A percentile compares a stretch with the other conserved stretches of the same genome.
Conservation (phyloP, 2,329 filamentous ascomycete species). For the Dothistroma pini region DNA sequence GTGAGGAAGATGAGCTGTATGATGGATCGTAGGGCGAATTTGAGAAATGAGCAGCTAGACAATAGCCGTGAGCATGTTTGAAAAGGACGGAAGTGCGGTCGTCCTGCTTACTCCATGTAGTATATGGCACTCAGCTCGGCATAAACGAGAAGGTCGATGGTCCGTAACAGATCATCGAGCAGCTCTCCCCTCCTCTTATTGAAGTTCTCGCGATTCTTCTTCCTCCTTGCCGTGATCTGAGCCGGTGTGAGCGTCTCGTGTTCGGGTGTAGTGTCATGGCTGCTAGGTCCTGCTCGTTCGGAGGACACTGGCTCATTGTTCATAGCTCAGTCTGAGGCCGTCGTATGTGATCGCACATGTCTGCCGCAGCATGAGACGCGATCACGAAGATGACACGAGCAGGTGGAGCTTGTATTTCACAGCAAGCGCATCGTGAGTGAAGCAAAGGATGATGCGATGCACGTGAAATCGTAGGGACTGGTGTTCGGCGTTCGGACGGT, state of each 20-base stretch:
- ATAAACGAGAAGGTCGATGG: slow-evolving; percentile 58
- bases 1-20: slow-evolving; percentile 58
- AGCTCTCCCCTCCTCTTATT: slow-evolving; percentile 43
- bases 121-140: slow-evolving; percentile 60
- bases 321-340: slow-evolving; percentile 31
- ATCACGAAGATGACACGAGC: not conserved
- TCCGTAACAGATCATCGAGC: slow-evolving; percentile 55
- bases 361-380: slow-evolving; percentile 22
- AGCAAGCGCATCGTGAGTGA: not conserved
- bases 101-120: slow-evolving; percentile 57
- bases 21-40: slow-evolving; percentile 53
- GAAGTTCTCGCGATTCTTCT: slow-evolving; percentile 35
- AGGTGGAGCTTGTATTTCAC: not conserved
- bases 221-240: slow-evolving; percentile 25
- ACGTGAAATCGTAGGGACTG: not conserved
- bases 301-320: slow-evolving; percentile 37
- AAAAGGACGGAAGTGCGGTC: not conserved
- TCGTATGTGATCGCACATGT: slow-evolving; percentile 17
- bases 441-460: not conserved
- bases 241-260: slow-evolving; percentile 19
- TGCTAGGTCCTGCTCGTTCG: slow-evolving; percentile 22
- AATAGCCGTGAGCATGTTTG: slow-evolving; percentile 16
- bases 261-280: slow-evolving; percentile 9
- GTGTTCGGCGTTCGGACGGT: not conserved
- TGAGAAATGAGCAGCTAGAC: slow-evolving; percentile 51